Evolutionary conservation across 306 rosid genomes (phyloP), one percentile per base, ranked within the genome.

Genomic region (Comarum palustre): DNA sequence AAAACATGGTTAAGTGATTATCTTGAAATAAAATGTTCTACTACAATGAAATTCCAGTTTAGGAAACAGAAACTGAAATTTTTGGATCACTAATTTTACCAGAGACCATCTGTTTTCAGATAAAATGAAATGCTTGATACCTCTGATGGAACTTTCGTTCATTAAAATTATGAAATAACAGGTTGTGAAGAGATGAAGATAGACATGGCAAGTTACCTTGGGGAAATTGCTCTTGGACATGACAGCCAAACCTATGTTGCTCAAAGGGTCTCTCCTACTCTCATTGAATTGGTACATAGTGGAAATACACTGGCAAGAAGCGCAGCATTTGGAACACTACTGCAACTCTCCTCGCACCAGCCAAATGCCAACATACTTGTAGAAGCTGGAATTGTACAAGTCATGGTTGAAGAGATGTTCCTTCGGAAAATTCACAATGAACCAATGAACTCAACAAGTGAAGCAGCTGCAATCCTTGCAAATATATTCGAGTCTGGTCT

Each of bases 391-490:
- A 62, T 75, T 20, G 67, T 86, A 11, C 78, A 66, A 72, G 58
- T 71, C 75, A 75, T 83, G 83, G 83, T 68, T 47, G 85, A 81
- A 52, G 90, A 86, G 80, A 75, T 86, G 76, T 86, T 86, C 80
- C 65, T 72, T 24, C 72, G 79, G 63, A 75, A 74, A 41, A 73
- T 78, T 64, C 52, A 73, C 34, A 75, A 81, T 41, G 84, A 80
- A 67, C 87, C 80, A 50, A 72, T 69, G 79, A 73, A 81, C 58
- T 79, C 82, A 1, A 83, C 61, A 67, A 32, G 46, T 57, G 90
- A 80, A 70, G 85, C 90, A 31, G 84, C 85, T 59, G 68, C 82
- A 39, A 83, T 86, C 36, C 80, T 83, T 27, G 90, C 82, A 54
- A 86, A 81, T 60, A 73, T 83, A 63, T 29, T 75, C 0, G 85